Base-by-base conservation (phyloP, 2,329 filamentous ascomycete species). In the Penicillium sp. region DNA sequence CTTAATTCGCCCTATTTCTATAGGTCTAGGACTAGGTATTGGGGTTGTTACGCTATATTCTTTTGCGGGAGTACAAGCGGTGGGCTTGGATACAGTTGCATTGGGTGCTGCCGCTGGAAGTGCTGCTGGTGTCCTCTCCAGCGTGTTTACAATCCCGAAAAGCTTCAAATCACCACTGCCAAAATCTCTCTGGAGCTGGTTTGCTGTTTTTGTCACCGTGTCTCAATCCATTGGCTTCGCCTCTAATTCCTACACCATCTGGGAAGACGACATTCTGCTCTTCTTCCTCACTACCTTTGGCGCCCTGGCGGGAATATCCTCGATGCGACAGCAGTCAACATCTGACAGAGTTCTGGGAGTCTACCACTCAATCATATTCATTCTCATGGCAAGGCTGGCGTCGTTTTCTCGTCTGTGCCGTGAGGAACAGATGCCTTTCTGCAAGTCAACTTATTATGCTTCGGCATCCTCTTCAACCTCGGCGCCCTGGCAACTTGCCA, bases 371-470 rank as follows among this genome's bases (percentile, higher is more conserved):
- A 71, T 93, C 20, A 77, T 91, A 1, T 97, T 99, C 67, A 79
- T 94, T 56, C 69, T 91, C 5, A 81, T 97, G 12, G 88, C 87
- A 14, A 86, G 93, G 54, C 55, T 93, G 3, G 88, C 91, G 0
- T 96, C 92, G 1, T 86, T 93, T 63, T 97, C 94, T 9, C 89
- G 91, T 63, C 85, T 99, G 20, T 99, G 94, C 70, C 88, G 94
- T 57, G 94, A 99, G 72, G 94, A 99, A 75, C 94, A 99, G 75
- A 97, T 97, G 90, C 94, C 94, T 0, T 95, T 88, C 75, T 99
- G 94, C 78, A 85, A 84, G 54, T 96, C 93, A 1, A 97, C 94
- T 0, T 99, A 97, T 77, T 99, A 99, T 69, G 88, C 91, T 4
- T 97, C 93, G 0, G 84, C 88, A 9, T 90, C 87, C 2, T 96